A percentile compares a stretch with the other conserved stretches of the same genome.
phyloP scores from a whole-genome alignment of 805 yeast species.

The Aciculoconidium aculeatum region DNA sequence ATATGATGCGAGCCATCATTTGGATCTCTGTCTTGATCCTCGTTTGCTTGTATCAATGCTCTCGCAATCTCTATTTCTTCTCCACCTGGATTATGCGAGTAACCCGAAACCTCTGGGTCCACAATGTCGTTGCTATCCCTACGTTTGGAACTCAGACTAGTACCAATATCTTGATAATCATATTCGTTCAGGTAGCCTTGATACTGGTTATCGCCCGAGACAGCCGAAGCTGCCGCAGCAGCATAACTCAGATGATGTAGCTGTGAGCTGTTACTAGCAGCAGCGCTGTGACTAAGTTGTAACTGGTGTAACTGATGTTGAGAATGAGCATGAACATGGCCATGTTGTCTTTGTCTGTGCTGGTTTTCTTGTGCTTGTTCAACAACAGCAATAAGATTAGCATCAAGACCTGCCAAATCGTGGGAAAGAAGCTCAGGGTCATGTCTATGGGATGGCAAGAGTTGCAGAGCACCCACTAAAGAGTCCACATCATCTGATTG shows the following conservation, averaged over 20 bases:
- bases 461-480: constrained; percentile 26
- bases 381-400: constrained; percentile 52
- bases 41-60: constrained; percentile 58
- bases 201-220: constrained; percentile 15
- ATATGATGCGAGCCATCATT: constrained; percentile 9
- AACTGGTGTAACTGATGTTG: constrained; percentile 7
- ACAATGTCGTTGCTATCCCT: constrained; percentile 32
- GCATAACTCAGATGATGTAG: constrained; percentile 20
- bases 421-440: constrained; percentile 30
- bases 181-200: constrained; percentile 13
- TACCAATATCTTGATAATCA: constrained; percentile 8
- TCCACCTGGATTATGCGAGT: constrained; percentile 32
- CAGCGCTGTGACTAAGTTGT: constrained; percentile 12
- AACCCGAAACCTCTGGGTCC: constrained; percentile 54
- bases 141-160: constrained; percentile 6
- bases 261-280: constrained; percentile 11
- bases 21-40: constrained; percentile 18
- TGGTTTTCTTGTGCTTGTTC: constrained; percentile 48
- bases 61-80: constrained; percentile 62
- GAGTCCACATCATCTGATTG: constrained; percentile 28
- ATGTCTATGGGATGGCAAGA: constrained; percentile 18
- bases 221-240: constrained; percentile 31
- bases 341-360: constrained; percentile 17
- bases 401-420: constrained; percentile 40
- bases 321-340: constrained; percentile 5